Base-by-base conservation (phyloP, 2,329 filamentous ascomycete genomes). In the Fragosphaeria purpurea region DNA sequence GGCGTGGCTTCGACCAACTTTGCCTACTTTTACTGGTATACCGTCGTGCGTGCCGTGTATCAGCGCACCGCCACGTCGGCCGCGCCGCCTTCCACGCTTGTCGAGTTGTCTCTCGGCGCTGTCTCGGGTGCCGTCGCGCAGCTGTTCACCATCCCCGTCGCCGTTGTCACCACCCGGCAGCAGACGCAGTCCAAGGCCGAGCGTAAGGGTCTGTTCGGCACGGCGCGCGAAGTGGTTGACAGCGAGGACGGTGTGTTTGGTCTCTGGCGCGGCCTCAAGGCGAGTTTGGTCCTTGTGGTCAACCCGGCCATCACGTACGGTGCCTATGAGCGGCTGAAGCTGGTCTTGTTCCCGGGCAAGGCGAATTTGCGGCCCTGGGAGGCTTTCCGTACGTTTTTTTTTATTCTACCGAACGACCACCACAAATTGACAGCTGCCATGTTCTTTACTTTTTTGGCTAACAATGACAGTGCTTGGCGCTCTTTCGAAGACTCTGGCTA, bases 1-100 rank as follows among this genome's bases (percentile, higher is more conserved):
- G 93, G 93, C 49, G 93, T 98, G 38, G 91, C 89, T 1, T 96
- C 90, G 32, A 97, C 91, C 48, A 98, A 98, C 68, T 98, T 98
- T 65, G 93, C 93, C 61, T 98, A 98, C 71, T 98, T 98, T 67
- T 98, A 98, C 72, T 97, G 91, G 90, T 97, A 97, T 67, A 91
- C 88, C 5, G 71, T 93, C 33, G 88, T 96, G 35, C 82, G 93
- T 56, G 81, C 81, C 12, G 68, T 95, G 22, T 97, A 97, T 66
- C 69, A 87, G 58, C 78, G 77, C 57, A 71, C 79, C 41, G 66
- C 75, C 55, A 78, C 77, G 58, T 64, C 64, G 12, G 58, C 65
- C 4, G 62, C 62, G 4, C 63, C 83, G 32, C 88, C 89, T 2
- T 83, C 86, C 22, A 97, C 90, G 0, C 79, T 85, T 5, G 75